Conservation (phyloP, 148 eudicot species). For the Rhododendron kiyosumense region DNA sequence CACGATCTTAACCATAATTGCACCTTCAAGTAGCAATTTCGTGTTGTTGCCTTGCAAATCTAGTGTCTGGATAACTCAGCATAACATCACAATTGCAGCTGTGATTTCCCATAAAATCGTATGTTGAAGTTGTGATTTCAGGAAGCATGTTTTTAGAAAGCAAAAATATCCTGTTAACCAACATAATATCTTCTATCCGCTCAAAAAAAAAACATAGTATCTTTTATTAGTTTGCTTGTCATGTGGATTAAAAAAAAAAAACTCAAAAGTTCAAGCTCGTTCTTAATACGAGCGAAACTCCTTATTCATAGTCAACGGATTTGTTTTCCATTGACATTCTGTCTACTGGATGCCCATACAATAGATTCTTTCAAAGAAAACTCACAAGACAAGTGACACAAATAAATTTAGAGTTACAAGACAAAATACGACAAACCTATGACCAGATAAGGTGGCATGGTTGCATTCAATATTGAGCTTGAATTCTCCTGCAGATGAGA, state of each 20-base stretch:
- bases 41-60: background rate
- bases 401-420: background rate
- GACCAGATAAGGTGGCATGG: slow-evolving; percentile 95
- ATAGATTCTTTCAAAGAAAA: background rate
- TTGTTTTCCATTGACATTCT: background rate
- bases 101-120: background rate
- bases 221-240: background rate
- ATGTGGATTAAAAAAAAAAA: background rate
- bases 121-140: background rate
- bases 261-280: background rate
- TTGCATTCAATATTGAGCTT: slow-evolving; percentile 97
- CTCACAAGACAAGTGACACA: background rate
- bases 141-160: background rate
- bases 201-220: background rate
- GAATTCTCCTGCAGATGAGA: slow-evolving; percentile 59
- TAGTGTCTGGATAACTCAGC: background rate
- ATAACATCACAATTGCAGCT: background rate
- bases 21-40: background rate
- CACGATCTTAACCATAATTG: background rate
- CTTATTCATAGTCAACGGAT: background rate
- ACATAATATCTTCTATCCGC: background rate
- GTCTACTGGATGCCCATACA: too few relatives aligned
- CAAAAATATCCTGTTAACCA: background rate
- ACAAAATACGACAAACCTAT: slow-evolving; percentile 53
- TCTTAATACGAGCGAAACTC: background rate